Conservation (phyloP, 306 rosid species). For the Sicyos edulis region DNA sequence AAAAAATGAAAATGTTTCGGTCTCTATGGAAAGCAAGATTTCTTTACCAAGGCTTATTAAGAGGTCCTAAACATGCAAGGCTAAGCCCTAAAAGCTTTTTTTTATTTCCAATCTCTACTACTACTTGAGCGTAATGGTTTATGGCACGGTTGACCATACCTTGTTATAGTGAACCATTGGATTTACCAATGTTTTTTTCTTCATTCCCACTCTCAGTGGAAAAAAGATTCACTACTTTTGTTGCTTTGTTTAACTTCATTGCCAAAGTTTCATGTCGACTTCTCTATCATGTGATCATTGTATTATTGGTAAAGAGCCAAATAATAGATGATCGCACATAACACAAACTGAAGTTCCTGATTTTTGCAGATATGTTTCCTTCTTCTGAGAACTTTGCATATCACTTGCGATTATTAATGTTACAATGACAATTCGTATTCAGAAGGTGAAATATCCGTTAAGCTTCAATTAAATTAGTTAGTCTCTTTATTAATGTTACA, state of each 20-base stretch:
- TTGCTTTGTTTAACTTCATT: neutral
- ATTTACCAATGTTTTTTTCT: neutral
- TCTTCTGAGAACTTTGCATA: neutral
- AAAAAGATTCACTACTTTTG: neutral
- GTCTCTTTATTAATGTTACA: neutral
- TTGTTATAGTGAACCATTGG: neutral
- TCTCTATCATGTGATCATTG: neutral
- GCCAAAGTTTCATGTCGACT: neutral
- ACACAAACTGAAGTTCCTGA: neutral
- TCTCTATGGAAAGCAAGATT: neutral
- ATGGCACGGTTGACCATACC: neutral
- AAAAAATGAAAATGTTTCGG: neutral
- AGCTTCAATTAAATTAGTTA: neutral
- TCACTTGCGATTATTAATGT: neutral
- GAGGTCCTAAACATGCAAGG: neutral
- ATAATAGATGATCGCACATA: neutral
- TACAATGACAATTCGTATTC: neutral
- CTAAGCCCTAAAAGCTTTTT: neutral
- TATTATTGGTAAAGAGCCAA: neutral
- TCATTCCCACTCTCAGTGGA: neutral
- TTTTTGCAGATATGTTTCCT: neutral
- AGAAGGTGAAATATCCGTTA: neutral
- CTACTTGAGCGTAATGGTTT: neutral
- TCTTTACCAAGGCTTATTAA: neutral
- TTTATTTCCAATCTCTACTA: neutral